Base-by-base conservation (phyloP, 495 filamentous ascomycete species). In the Penicillium fimorum region DNA sequence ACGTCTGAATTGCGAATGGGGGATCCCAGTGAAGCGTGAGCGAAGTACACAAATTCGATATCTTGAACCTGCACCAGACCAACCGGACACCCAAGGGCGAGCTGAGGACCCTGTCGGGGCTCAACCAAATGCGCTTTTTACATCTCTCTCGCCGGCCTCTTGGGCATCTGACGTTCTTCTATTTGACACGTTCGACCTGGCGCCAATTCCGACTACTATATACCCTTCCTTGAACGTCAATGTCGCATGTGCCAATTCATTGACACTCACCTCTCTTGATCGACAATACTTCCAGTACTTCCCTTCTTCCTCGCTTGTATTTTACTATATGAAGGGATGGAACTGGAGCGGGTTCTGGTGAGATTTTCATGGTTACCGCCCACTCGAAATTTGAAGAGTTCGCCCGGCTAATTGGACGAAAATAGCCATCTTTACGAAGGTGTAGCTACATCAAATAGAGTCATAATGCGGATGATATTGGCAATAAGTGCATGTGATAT, bases 381-480 rank as follows among this genome's bases (percentile, higher is more conserved):
- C 9, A 13, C 27, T 2, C 20, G 27, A 35, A 1, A 25, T 22
- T n/a, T 8, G n/a, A 35, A 46, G 13, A 17, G 12, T 45, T 15
- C 20, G 15, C 2, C 29, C 43, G 3, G 32, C 52, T 54, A 38
- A 47, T 46, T 22, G 22, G 9, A n/a, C 18, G 29, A 18, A 13
- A 4, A 1, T 35, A 54, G 52, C 33, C 43, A 74, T 46, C 67
- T 76, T 4, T 76, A 76, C 35, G 64, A 72, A 46, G 70, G 70
- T 1, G 72, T 72, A 1, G 72, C 74, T 3, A 52, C 64, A 12
- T 63, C 67, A 1, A 76, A 70, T 55, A 76, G 70, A 50, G 62
- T 76, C 13, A 74, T 76, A 15, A 76, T 76, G 74, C 70, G 74
- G 11, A 76, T 76, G 74, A 70, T 76, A 11, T 54, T 76, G 22